These are phyloP conservation scores for Chlorella sp. DNA, from an alignment of 139 green algal species.

Conservation along the genomic window DNA sequence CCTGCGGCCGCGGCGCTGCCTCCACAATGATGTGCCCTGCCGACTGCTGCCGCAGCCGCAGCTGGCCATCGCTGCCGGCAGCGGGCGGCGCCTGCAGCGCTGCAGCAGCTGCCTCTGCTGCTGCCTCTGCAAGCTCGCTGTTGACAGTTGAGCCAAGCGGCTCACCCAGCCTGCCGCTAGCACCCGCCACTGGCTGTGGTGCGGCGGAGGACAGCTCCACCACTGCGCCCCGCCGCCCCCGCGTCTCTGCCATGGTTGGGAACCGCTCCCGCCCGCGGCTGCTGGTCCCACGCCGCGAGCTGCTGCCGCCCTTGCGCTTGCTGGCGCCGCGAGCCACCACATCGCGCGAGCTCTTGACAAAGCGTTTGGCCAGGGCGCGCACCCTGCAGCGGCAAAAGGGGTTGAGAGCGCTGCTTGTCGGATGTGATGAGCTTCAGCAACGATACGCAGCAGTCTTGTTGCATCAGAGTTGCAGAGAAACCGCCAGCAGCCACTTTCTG, in stretches of 20 bases:
- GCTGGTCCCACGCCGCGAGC: background rate
- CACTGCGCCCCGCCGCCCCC: background rate
- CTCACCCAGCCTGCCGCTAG: background rate
- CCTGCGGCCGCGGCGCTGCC: background rate
- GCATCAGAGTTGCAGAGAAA: too few species aligned
- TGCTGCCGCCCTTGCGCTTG: background rate
- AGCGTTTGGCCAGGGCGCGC: constrained; percentile 4
- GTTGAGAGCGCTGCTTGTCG: too few species aligned
- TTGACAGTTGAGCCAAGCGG: background rate
- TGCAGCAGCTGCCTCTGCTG: background rate
- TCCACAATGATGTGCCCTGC: constrained; percentile 5
- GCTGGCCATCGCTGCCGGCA: background rate
- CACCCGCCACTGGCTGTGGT: too few species aligned
- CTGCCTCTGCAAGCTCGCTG: background rate
- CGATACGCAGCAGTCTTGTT: too few species aligned
- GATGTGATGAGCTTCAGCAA: too few species aligned
- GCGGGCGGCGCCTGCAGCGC: background rate
- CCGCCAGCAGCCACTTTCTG: too few species aligned
- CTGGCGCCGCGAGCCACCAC: background rate
- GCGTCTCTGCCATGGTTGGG: background rate
- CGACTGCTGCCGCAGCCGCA: background rate
- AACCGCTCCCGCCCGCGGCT: constrained; percentile 2
- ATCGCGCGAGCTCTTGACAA: background rate
- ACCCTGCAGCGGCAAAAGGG: background rate
- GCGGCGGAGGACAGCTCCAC: background rate